Evolutionary conservation across 2,329 filamentous ascomycete species (phyloP), one percentile per base, ranked within the genome.

Genomic region (Nothophoma quercina): DNA sequence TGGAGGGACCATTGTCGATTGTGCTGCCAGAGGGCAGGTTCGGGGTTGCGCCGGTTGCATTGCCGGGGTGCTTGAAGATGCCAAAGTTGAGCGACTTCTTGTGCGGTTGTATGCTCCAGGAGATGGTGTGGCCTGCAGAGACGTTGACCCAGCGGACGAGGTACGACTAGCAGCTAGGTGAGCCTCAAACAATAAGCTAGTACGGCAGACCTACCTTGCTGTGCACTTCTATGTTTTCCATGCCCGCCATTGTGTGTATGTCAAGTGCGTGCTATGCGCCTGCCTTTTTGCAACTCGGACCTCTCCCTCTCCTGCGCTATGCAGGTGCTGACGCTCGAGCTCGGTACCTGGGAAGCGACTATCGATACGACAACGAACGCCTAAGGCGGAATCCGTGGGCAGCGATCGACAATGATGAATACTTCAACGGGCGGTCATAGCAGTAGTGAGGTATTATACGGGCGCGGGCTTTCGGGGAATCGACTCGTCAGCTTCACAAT

Each of bases 81-180:
- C 93, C 95, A 74, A 99, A 96, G 78, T 98, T 97, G 76, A 99
- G 89, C 53, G 93, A 97, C 78, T 97, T 98, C 80, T 96, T 98
- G 75, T 98, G 92, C 34, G 95, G 95, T 72, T 98, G 93, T 30
- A 99, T 86, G 69, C 91, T 97, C 95, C 95, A 99, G 13, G 93
- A 96, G 66, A 99, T 92, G 42, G 93, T 96, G 75, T 96, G 88
- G 46, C 89, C 89, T 59, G 91, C 88, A 49, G 92, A 88, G 64
- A 97, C 93, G 72, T 91, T 89, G 64, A 97, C 90, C 93, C 95
- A 99, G 70, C 95, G 91, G 51, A 99, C 91, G 65, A 99, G 92
- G 78, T 99, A 99, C 60, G 92, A 96, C 95, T 98, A 61, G 46
- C 45, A 34, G 35, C 52, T 48, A 55, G 46, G 16, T 46, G 30